A percentile compares a stretch with the other conserved stretches of the same genome.
These are phyloP conservation scores for Ogataea saltuana DNA, from an alignment of 805 yeast genomes.

Conservation along the genomic window DNA sequence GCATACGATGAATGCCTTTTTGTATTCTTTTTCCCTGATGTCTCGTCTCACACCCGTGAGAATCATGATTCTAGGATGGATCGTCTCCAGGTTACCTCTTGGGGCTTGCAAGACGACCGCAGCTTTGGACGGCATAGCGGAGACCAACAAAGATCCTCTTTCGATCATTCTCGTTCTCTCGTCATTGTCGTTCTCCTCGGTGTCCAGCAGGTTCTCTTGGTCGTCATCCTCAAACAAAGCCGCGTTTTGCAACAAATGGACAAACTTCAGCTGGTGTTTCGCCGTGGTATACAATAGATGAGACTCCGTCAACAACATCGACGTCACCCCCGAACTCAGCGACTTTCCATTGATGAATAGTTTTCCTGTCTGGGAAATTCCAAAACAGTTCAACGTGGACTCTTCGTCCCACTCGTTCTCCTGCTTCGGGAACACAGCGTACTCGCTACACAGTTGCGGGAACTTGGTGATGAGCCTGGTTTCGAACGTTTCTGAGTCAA, in stretches of 20 bases:
- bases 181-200: constrained; percentile 41
- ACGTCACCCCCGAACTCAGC: constrained; percentile 76
- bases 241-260: constrained; percentile 52
- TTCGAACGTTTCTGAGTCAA: constrained; percentile 37
- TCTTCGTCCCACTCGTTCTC: constrained; percentile 21
- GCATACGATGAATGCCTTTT: constrained; percentile 78
- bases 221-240: constrained; percentile 21
- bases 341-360: constrained; percentile 62
- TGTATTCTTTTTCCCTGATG: constrained; percentile 59
- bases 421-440: constrained; percentile 43
- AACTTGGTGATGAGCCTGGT: constrained; percentile 47
- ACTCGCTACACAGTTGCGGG: constrained; percentile 69
- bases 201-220: constrained; percentile 16
- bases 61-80: constrained; percentile 90
- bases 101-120: constrained; percentile 90
- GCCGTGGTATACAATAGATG: constrained; percentile 85
- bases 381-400: constrained; percentile 53
- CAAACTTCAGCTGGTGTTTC: constrained; percentile 77
- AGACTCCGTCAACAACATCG: constrained; percentile 69
- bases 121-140: constrained; percentile 78
- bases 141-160: constrained; percentile 83
- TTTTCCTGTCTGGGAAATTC: constrained; percentile 74
- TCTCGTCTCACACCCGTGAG: constrained; percentile 74
- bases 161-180: constrained; percentile 89
- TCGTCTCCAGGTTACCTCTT: constrained; percentile 93